These are phyloP conservation scores for Papiliotrema flavescens DNA, from an alignment of 1,284 basidiomycete species.

Conservation along the genomic window DNA sequence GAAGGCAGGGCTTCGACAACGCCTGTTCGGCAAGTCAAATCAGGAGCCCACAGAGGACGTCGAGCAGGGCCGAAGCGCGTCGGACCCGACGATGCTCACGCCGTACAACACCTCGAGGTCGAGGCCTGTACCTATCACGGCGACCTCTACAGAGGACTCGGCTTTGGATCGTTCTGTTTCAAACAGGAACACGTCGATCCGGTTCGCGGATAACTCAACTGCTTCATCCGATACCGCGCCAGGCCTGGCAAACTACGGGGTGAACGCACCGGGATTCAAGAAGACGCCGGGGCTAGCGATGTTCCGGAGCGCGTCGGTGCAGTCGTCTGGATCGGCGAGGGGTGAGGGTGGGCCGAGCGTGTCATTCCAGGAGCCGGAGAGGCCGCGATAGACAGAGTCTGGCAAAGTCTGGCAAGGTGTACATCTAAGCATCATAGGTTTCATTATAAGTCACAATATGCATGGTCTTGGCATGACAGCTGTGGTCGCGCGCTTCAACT, in stretches of 20 bases:
- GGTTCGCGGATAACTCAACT: conserved; percentile 39
- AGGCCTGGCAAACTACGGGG: conserved; percentile 34
- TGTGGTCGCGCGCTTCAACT: too few species aligned
- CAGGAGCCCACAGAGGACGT: conserved; percentile 4
- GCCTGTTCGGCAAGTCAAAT: conserved; percentile 9
- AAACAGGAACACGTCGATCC: conserved; percentile 23
- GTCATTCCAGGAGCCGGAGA: conserved; percentile 24
- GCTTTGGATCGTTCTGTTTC: conserved; percentile 16
- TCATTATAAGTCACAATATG: too few species aligned
- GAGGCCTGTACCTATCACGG: conserved; percentile 10
- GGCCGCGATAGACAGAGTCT: background rate
- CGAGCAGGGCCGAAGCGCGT: conserved; percentile 14
- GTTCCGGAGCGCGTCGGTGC: conserved; percentile 37
- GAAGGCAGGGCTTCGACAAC: conserved; percentile 4
- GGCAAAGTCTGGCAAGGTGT: too few species aligned
- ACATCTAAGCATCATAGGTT: too few species aligned
- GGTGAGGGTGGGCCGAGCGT: conserved; percentile 15
- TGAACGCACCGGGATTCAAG: conserved; percentile 35
- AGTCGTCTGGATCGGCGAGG: conserved; percentile 10
- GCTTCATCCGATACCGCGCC: conserved; percentile 40
- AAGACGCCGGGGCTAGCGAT: conserved; percentile 37
- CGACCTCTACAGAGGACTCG: conserved; percentile 5
- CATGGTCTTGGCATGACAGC: too few species aligned
- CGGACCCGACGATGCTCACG: conserved; percentile 9
- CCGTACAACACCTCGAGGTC: conserved; percentile 3